Conservation (phyloP, 148 eudicot species). For the Chenopodium suecicum region DNA sequence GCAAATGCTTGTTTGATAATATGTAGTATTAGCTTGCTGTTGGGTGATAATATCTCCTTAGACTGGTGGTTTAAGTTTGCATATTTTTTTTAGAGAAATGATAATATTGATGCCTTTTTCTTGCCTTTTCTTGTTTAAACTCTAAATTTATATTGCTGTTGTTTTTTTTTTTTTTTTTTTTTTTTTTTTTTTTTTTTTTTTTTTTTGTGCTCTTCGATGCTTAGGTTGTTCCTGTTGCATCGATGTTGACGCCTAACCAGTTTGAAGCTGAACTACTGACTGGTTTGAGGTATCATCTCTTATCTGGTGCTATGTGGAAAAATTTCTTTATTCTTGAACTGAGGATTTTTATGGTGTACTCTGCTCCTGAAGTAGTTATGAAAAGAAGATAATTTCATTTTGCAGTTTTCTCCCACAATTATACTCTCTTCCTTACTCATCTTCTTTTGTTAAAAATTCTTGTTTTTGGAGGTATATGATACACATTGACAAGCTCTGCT, state of each 20-base stretch:
- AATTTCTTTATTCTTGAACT: background rate
- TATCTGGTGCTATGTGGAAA: background rate
- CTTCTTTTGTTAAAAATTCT: background rate
- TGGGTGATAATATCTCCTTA: background rate
- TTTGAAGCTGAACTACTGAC: constrained; percentile 95
- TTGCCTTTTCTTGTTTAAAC: background rate
- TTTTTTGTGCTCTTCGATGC: constrained; percentile 19
- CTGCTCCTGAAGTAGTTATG: background rate
- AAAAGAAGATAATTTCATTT: background rate
- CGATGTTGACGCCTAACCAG: constrained; percentile 98
- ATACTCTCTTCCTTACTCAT: background rate
- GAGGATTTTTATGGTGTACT: constrained; percentile 3
- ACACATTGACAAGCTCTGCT: background rate
- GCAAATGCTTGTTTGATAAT: background rate
- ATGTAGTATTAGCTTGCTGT: background rate
- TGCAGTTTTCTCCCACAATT: background rate
- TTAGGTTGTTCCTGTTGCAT: constrained; percentile 98
- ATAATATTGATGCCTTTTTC: background rate
- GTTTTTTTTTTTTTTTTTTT: constrained; percentile 15
- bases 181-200: constrained; percentile 21
- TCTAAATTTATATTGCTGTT: background rate
- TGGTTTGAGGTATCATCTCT: constrained; percentile 61
- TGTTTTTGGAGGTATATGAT: background rate
- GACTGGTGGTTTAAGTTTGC: background rate
- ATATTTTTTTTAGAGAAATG: background rate